These are phyloP conservation scores for Metschnikowia gelsemii DNA, from an alignment of 805 yeast genomes.

Conservation along the genomic window DNA sequence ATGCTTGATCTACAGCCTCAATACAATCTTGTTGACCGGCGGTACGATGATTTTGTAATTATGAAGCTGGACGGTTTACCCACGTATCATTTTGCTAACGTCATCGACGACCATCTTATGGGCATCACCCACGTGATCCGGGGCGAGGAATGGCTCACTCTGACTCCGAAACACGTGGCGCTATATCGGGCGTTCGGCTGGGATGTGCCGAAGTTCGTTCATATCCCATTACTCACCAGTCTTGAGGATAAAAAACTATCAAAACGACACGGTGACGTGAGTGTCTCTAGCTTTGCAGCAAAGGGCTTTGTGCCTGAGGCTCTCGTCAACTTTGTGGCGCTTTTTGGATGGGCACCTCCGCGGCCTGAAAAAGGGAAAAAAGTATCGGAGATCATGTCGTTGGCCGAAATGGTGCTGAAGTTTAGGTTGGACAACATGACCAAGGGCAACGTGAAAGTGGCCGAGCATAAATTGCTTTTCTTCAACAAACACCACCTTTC, in stretches of 20 bases:
- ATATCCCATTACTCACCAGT: constrained; percentile 84
- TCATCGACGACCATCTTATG: constrained; percentile 93
- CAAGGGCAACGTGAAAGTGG: constrained; percentile 92
- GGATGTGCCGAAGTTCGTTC: constrained; percentile 79
- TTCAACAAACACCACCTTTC: constrained; percentile 74
- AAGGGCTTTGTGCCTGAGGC: constrained; percentile 85
- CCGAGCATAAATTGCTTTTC: constrained; percentile 66
- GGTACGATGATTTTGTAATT: constrained; percentile 88
- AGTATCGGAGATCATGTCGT: constrained; percentile 49
- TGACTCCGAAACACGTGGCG: constrained; percentile 93
- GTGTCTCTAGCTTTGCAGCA: constrained; percentile 56
- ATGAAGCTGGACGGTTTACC: constrained; percentile 94
- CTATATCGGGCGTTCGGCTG: constrained; percentile 84
- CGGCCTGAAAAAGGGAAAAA: constrained; percentile 48
- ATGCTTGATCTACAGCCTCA: constrained; percentile 75
- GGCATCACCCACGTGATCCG: constrained; percentile 88
- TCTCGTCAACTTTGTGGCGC: constrained; percentile 76
- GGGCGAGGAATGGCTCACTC: constrained; percentile 97
- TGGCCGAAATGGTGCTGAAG: constrained; percentile 49
- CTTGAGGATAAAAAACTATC: constrained; percentile 73
- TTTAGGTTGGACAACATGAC: constrained; percentile 77
- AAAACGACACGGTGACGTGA: constrained; percentile 81
- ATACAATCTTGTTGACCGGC: constrained; percentile 60
- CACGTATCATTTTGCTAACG: constrained; percentile 95
- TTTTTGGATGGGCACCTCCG: constrained; percentile 94